Base-by-base conservation (phyloP, 257 asterid genomes). In the Penstemon barbatus region DNA sequence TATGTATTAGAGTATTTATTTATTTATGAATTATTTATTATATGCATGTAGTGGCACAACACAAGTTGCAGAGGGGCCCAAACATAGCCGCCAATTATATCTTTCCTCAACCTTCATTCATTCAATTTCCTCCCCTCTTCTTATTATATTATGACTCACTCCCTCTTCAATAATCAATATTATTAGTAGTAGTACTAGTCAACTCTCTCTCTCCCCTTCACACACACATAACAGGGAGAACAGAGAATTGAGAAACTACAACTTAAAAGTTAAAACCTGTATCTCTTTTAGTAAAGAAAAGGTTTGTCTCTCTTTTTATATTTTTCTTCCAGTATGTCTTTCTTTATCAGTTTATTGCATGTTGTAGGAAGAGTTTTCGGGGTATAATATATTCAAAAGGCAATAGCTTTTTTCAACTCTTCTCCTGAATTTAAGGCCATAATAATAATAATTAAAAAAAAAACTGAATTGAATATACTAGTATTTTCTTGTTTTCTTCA, bases 81-180 rank as follows among this genome's bases (percentile, higher is more conserved):
- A 48, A 25, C 33, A 25, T 41, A 65, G 74, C 66, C 73, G 79
- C 81, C 84, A 73, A 25, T 80, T 70, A 64, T 52, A 49, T 13
- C 51, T 41, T 67, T 13, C 67, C 73, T 25, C 71, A 46, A 68
- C 75, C 78, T 49, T 63, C 68, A 25, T 1, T 25, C 2, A 15
- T 15, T 15, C 18, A 15, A 25, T 25, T 25, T 25, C 64, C 41
- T 45, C 37, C 10, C 12, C 33, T 33, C 42, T 15, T 60, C 59
- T 71, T 11, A 56, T 25, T 25, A 25, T 1, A 25, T 25, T 25
- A 42, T 48, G 70, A 59, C 43, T 55, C 38, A 19, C 10, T 19
- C 42, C 46, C 18, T 15, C 18, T 15, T 15, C 18, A 15, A 15
- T 15, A 15, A 15, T 45, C 68, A 8, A 19, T 19, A 13, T 37